Evolutionary conservation across 2,329 filamentous ascomycete species (phyloP).

Genomic region (Tolypocladium inflatum): DNA sequence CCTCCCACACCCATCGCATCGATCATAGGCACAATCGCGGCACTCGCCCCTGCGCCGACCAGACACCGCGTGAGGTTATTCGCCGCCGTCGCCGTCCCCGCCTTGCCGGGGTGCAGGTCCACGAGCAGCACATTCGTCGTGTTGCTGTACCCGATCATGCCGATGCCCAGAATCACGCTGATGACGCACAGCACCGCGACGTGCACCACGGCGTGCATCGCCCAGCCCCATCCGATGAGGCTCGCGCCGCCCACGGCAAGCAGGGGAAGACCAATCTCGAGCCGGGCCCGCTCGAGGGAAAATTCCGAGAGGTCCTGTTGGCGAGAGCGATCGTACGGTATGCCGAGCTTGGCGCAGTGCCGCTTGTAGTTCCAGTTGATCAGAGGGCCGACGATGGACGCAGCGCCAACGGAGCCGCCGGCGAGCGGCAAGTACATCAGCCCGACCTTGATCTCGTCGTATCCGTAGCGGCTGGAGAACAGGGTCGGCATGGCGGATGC

Average conservation of each 20-base stretch:
- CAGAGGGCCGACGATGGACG: constrained; percentile 37
- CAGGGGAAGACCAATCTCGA: constrained; percentile 40
- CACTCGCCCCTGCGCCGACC: constrained; percentile 42
- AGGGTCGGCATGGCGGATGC: constrained; percentile 33
- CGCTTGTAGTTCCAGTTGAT: constrained; percentile 61
- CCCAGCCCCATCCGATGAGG: constrained; percentile 43
- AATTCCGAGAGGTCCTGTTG: constrained; percentile 38
- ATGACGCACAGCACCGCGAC: constrained; percentile 38
- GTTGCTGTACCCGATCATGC: constrained; percentile 46
- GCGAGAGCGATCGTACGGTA: constrained; percentile 43
- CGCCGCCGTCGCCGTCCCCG: constrained; percentile 44
- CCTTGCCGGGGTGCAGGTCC: constrained; percentile 43
- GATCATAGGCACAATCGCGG: constrained; percentile 42
- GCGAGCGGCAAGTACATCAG: constrained; percentile 44
- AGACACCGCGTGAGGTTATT: constrained; percentile 48
- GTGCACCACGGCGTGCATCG: constrained; percentile 28
- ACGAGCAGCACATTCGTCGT: constrained; percentile 42
- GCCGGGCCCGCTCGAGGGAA: constrained; percentile 40
- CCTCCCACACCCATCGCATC: constrained; percentile 39
- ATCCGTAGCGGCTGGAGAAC: constrained; percentile 45
- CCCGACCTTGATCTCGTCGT: constrained; percentile 45
- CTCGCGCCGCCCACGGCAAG: constrained; percentile 37
- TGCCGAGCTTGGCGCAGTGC: constrained; percentile 42
- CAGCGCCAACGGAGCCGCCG: constrained; percentile 36
- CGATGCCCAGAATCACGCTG: constrained; percentile 35